Base-by-base conservation (phyloP, 441 rosid species). In the Geranium incanum region DNA sequence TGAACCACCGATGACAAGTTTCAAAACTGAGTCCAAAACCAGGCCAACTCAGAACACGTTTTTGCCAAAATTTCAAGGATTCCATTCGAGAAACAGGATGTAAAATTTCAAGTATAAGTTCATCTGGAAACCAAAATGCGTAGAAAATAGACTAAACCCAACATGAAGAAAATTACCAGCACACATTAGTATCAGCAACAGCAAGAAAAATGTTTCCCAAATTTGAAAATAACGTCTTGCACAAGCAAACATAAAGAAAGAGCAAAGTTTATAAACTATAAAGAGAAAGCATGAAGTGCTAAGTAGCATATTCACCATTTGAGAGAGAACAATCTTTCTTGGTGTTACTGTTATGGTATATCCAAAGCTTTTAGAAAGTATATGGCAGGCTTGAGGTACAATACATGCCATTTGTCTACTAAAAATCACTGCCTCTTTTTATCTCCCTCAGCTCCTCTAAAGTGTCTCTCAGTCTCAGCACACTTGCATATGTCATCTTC, bases 391-490 rank as follows among this genome's bases (percentile, higher is more conserved):
- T 59, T 59, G 19, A 59, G 64, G 64, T 59, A 6, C 64, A 16
- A 59, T 59, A 59, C 64, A 59, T 59, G 64, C 64, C 64, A 59
- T 59, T 59, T 59, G 64, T 28, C 64, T 59, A 57, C 64, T 59
- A 59, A 15, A 59, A 59, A 28, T 4, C 4, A 59, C 64, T 59
- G 64, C 64, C 6, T 16, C 64, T 59, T 16, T 59, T 59, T 59
- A 59, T 59, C 64, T 57, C 63, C 63, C 21, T 57, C 63, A 59
- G 11, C 64, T 16, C 9, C 23, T 21, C 64, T 16, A 59, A 59
- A 59, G 64, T 7, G 3, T 59, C 33, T 50, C 59, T 50, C 43
- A 4, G 6, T 39, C 43, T 39, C 43, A 13, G 7, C 18, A 2
- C 64, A 16, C 64, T 6, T 21, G 28, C 64, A 59, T 8, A 18